Percentiles rank a stretch among this genome's conserved stretches.
phyloP scores from a whole-genome alignment of 306 rosid species.

The Neltuma alba region DNA sequence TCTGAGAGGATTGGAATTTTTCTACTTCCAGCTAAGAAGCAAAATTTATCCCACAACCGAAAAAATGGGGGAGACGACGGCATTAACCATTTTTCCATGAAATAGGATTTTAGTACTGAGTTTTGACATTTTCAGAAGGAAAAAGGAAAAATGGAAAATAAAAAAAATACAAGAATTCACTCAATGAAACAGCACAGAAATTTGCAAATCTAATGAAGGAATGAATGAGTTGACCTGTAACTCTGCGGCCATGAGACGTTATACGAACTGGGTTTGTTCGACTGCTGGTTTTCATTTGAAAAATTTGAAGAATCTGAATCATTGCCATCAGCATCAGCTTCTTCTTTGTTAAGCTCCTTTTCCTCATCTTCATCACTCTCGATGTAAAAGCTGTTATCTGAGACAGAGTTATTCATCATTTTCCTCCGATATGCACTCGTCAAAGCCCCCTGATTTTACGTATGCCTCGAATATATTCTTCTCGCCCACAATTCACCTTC shows the following conservation, averaged over 20 bases:
- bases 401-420: slow-evolving; percentile 75
- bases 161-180: background rate
- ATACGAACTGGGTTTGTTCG: slow-evolving; percentile 66
- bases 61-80: slow-evolving; percentile 3
- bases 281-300: slow-evolving; percentile 59
- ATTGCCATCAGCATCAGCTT: slow-evolving; percentile 51
- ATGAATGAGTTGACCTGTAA: slow-evolving; percentile 67
- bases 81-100: background rate
- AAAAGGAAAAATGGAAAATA: background rate
- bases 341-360: slow-evolving; percentile 55
- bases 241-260: slow-evolving; percentile 93
- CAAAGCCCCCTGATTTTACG: slow-evolving; percentile 9
- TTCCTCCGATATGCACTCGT: slow-evolving; percentile 26
- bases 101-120: background rate
- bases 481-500: slow-evolving; percentile 34
- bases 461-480: background rate
- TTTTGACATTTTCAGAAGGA: slow-evolving; percentile 14
- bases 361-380: slow-evolving; percentile 82
- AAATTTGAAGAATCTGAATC: slow-evolving; percentile 80
- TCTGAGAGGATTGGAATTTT: background rate
- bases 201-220: slow-evolving; percentile 27
- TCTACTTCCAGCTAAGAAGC: slow-evolving; percentile 15
- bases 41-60: slow-evolving; percentile 18
- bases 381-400: slow-evolving; percentile 76
- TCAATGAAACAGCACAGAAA: background rate